A percentile compares a stretch with the other conserved stretches of the same genome.
Evolutionary conservation across 2,329 filamentous ascomycete genomes (phyloP).

Genomic region (Fusarium chlamydosporum): DNA sequence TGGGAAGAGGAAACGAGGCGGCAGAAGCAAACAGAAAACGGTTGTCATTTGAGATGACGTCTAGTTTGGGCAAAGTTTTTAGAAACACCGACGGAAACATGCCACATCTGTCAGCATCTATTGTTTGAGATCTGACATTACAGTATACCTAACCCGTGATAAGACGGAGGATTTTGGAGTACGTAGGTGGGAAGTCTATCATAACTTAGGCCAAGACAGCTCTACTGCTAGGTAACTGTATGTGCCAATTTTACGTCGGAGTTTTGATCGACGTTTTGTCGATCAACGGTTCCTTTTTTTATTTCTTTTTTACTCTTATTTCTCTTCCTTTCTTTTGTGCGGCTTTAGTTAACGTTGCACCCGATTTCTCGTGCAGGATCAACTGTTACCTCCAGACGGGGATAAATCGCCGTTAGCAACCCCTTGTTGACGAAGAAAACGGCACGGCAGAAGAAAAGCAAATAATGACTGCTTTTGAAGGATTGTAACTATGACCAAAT

Average conservation of each 20-base stretch:
- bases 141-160: neutral
- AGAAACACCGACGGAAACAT: slow-evolving; percentile 28
- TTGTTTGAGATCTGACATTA: slow-evolving; percentile 16
- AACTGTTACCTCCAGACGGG: slow-evolving; percentile 19
- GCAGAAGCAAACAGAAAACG: slow-evolving; percentile 23
- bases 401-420: slow-evolving; percentile 14
- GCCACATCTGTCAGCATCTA: slow-evolving; percentile 12
- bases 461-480: slow-evolving; percentile 1
- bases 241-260: neutral
- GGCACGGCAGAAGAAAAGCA: slow-evolving; percentile 11
- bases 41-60: slow-evolving; percentile 24
- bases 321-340: slow-evolving; percentile 9
- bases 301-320: neutral
- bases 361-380: slow-evolving; percentile 31
- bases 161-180: neutral
- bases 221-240: neutral
- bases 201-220: neutral
- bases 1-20: slow-evolving; percentile 27
- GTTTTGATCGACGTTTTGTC: slow-evolving; percentile 28
- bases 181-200: neutral
- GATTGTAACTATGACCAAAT: slow-evolving; percentile 1
- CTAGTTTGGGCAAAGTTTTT: slow-evolving; percentile 8
- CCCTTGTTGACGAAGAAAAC: slow-evolving; percentile 8
- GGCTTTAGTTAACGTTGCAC: slow-evolving; percentile 20
- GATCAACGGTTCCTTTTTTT: slow-evolving; percentile 22